Conservation (phyloP, 768 basidiomycete species). For the Boletus vermiculosoides region DNA sequence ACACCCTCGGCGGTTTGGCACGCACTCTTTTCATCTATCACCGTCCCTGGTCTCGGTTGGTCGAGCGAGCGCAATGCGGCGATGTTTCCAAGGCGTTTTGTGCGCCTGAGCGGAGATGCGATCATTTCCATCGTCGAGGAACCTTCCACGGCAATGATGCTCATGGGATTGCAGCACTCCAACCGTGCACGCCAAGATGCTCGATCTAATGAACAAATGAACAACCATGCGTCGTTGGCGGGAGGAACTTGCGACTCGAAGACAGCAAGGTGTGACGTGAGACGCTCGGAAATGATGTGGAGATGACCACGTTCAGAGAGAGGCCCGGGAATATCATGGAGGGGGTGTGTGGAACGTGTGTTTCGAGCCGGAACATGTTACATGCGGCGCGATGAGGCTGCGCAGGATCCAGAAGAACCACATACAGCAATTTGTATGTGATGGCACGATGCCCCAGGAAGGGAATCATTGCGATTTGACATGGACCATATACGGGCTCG, state of each 20-base stretch:
- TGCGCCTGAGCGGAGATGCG: conserved; percentile 4
- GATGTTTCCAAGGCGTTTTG: conserved; percentile 2
- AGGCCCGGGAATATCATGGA: conserved; percentile 11
- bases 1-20: conserved; percentile 7
- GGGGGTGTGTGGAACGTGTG: conserved; percentile 22
- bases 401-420: conserved; percentile 11
- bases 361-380: conserved; percentile 31
- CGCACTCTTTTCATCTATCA: conserved; percentile 13
- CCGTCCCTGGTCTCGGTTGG: conserved; percentile 8
- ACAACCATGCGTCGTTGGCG: conserved; percentile 3
- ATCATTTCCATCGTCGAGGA: conserved; percentile 9
- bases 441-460: conserved; percentile 13
- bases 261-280: conserved; percentile 2
- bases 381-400: conserved; percentile 24
- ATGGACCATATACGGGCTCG: conserved; percentile 10
- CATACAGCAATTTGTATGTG: conserved; percentile 11
- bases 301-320: conserved; percentile 12
- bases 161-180: conserved; percentile 8
- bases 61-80: conserved; percentile 1
- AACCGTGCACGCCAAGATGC: not conserved
- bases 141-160: not conserved
- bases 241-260: conserved; percentile 3
- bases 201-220: conserved; percentile 6
- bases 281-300: conserved; percentile 25
- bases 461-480: conserved; percentile 17